Base-by-base conservation (phyloP, 2,329 filamentous ascomycete species). In the Coleophoma crateriformis region DNA sequence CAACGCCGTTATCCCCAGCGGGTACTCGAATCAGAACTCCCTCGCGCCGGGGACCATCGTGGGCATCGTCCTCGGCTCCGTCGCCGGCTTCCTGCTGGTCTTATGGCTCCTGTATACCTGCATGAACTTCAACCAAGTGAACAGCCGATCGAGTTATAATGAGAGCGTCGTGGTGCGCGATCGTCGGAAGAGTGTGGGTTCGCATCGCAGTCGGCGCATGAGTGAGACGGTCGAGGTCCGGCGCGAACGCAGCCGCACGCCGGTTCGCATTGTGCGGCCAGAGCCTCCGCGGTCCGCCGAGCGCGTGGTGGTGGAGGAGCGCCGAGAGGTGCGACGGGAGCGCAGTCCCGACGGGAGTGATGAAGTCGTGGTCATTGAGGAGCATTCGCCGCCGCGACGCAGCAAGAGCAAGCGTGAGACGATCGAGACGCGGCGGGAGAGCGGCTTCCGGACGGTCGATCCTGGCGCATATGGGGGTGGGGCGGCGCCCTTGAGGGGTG, bases 21-120 rank as follows among this genome's bases (percentile, higher is more conserved):
- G 79, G 57, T 87, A 87, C 66, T 71, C 74, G 42, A 70, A 71
- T 47, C 68, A 79, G 33, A 66, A 77, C 61, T 59, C 67, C 22
- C 80, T 80, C 0, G 43, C 71, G 1, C 75, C 81, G 0, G 81
- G 78, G 48, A 74, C 75, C 37, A 75, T 85, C 1, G 79, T 74
- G 10, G 82, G 82, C 48, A 84, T 85, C 50, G 76, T 78, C 6
- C 68, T 81, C 22, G 77, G 77, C 53, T 73, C 70, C 49, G 72
- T 81, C 19, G 70, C 67, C 7, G 77, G 74, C 43, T 78, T 79
- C 64, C 63, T 80, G 20, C 64, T 80, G 6, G 53, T 80, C 32
- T 64, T 77, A 33, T 79, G 74, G 72, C 67, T 81, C 4, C 60
- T 79, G 20, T 76, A 68, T 60, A 64, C 59, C 3, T 64, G 60